Conservation (phyloP, 352 stramenopile species). For the Pythium biforme region DNA sequence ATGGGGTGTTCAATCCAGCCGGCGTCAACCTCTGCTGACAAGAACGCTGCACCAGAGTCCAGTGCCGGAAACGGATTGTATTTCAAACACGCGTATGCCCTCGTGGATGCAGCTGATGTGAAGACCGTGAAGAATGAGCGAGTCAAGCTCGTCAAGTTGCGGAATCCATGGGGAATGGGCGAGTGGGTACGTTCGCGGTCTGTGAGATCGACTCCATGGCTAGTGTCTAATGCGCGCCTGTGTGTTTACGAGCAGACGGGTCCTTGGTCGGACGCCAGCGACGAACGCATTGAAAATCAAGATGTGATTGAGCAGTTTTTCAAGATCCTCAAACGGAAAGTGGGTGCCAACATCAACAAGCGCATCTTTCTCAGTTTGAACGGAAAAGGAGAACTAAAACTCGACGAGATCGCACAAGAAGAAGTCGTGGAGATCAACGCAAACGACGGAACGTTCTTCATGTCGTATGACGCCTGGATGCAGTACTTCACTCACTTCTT, state of each 20-base stretch:
- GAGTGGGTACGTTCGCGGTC: constrained; percentile 75
- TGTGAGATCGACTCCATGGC: not conserved
- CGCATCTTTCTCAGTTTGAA: constrained; percentile 60
- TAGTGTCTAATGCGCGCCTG: not conserved
- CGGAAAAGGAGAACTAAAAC: constrained; percentile 42
- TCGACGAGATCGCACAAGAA: constrained; percentile 69
- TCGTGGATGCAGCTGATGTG: constrained; percentile 78
- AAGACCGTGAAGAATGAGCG: constrained; percentile 48
- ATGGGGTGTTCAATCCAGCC: constrained; percentile 93
- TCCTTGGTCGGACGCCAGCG: constrained; percentile 79
- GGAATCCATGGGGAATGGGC: constrained; percentile 91
- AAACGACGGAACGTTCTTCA: constrained; percentile 92
- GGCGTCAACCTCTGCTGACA: constrained; percentile 43
- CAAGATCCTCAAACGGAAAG: constrained; percentile 60
- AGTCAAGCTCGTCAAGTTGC: constrained; percentile 74
- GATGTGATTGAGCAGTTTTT: constrained; percentile 78
- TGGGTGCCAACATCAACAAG: constrained; percentile 68
- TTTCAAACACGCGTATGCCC: constrained; percentile 87
- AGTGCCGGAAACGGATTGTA: constrained; percentile 82
- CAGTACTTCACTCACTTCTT: constrained; percentile 91
- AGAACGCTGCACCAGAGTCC: constrained; percentile 63
- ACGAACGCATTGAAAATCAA: constrained; percentile 76
- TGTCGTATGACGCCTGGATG: constrained; percentile 87
- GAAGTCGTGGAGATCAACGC: constrained; percentile 79
- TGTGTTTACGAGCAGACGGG: constrained; percentile 47